phyloP scores from a whole-genome alignment of 2,329 filamentous ascomycete genomes.

The Aspergillus piperis region DNA sequence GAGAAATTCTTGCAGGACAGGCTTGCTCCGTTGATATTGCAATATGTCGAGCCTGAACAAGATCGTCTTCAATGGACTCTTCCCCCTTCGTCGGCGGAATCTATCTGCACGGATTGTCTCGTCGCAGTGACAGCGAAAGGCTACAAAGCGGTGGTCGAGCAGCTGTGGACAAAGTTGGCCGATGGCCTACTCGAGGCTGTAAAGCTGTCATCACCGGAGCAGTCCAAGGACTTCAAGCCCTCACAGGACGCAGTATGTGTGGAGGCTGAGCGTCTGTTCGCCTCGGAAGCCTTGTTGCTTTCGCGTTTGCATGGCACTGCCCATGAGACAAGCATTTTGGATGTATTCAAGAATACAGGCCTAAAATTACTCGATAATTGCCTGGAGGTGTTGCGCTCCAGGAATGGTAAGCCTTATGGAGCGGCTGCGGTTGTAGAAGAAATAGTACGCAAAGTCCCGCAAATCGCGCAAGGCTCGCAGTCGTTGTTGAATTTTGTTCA shows the following conservation, averaged over 20 bases:
- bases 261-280: constrained; percentile 68
- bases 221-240: constrained; percentile 72
- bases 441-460: constrained; percentile 49
- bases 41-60: constrained; percentile 54
- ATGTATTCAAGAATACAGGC: constrained; percentile 41
- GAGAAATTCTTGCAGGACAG: constrained; percentile 49
- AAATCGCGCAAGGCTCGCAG: constrained; percentile 42
- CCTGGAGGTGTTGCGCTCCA: constrained; percentile 51
- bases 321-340: constrained; percentile 27
- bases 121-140: constrained; percentile 38
- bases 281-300: constrained; percentile 51
- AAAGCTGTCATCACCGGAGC: constrained; percentile 74
- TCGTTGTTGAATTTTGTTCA: constrained; percentile 56
- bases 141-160: constrained; percentile 53
- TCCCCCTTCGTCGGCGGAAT: constrained; percentile 40
- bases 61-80: constrained; percentile 55
- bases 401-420: constrained; percentile 68
- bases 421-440: constrained; percentile 61
- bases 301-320: constrained; percentile 27
- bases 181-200: constrained; percentile 66
- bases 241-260: constrained; percentile 71
- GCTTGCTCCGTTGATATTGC: constrained; percentile 55
- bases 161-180: constrained; percentile 66
- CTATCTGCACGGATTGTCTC: constrained; percentile 44
- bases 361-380: constrained; percentile 49